phyloP scores from a whole-genome alignment of 768 basidiomycete species.

The Psilocybe azurescens region DNA sequence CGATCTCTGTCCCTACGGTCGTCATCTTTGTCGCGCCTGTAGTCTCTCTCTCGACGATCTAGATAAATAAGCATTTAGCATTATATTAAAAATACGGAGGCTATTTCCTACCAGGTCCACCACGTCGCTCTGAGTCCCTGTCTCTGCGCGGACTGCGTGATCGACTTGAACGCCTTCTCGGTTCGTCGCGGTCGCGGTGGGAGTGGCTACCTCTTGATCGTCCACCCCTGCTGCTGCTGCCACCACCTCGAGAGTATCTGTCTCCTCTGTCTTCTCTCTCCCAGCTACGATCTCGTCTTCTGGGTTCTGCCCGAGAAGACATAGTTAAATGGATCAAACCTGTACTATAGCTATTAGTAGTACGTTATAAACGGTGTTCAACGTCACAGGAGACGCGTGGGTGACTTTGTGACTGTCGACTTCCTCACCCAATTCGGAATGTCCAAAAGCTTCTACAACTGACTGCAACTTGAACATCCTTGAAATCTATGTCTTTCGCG shows the following conservation, averaged over 20 bases:
- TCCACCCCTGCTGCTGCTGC: constrained; percentile 35
- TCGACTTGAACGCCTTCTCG: constrained; percentile 51
- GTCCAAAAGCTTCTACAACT: not conserved
- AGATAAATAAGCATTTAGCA: not conserved
- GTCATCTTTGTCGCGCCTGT: constrained; percentile 45
- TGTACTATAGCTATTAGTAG: not conserved
- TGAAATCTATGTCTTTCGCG: not conserved
- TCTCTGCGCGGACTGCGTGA: constrained; percentile 51
- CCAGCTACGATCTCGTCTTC: constrained; percentile 69
- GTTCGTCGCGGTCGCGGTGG: constrained; percentile 46
- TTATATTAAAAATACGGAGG: not conserved
- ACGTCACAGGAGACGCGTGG: constrained; percentile 1
- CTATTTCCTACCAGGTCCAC: constrained; percentile 10
- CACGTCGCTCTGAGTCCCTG: constrained; percentile 28
- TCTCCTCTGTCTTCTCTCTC: constrained; percentile 59
- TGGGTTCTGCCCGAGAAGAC: constrained; percentile 62
- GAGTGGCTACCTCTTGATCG: constrained; percentile 40
- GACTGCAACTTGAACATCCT: not conserved
- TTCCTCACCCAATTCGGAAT: not conserved
- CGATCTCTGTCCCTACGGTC: constrained; percentile 43
- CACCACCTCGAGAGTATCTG: constrained; percentile 44
- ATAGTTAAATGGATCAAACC: constrained; percentile 34
- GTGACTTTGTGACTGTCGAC: not conserved
- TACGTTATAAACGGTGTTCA: not conserved
- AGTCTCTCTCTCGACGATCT: constrained; percentile 34